Base-by-base conservation (phyloP, 1,284 basidiomycete genomes). In the Gomphus sp. region DNA sequence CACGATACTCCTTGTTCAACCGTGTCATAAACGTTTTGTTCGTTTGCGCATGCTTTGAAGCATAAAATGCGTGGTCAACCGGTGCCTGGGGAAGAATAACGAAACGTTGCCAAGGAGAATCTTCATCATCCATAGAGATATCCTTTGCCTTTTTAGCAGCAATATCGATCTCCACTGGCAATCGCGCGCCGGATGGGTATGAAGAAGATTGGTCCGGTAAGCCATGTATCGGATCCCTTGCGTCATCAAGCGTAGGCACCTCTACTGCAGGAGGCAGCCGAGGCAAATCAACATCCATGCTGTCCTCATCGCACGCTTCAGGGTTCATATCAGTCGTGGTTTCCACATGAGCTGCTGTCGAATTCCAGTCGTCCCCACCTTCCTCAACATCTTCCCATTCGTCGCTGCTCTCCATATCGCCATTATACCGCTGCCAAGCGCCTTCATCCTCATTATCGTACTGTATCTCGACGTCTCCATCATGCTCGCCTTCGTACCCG, bases 1-100 rank as follows among this genome's bases (percentile, higher is more conserved):
- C 87, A 52, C 84, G 84, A 70, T 95, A 94, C 70, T 98, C 93
- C 70, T 87, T 90, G 34, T 80, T 76, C 41, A 97, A 68, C 10
- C 93, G 82, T 43, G 80, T 75, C 62, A 89, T 76, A 73, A 93
- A 97, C 14, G 77, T 66, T 67, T 87, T 87, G 5, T 84, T 83
- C 8, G 87, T 84, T 62, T 85, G 82, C 2, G 77, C 76, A 28
- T 82, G 77, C 4, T 76, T 66, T 33, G 80, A 79, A n/a, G 74
- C 74, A 66, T 80, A 81, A 72, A 87, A 95, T 12, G 89, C 87
- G 65, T 96, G 93, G 66, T 95, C 92, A 44, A 65, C 65, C 10
- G 92, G 93, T 11, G 88, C 85, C 44, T 81, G 78, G 41, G 91
- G 73, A 44, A 92, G 74, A 39, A 94, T 74, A 59, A 86, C 84